Evolutionary conservation across 75 land plant genomes (phyloP).

Genomic region (Azolla pinnata): DNA sequence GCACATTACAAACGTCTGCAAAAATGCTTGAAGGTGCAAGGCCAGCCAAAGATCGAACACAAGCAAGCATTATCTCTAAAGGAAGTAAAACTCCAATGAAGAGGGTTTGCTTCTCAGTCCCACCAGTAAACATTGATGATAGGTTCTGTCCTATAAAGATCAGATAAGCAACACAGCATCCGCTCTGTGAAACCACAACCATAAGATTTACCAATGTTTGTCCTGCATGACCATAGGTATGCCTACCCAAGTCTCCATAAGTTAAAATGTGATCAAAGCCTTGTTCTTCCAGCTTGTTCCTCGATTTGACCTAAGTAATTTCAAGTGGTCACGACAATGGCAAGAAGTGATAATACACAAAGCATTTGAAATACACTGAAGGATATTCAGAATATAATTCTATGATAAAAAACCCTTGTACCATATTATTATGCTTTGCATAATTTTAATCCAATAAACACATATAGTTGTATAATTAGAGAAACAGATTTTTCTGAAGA

Average conservation of each 20-base stretch:
- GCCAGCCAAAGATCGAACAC: conserved; percentile 44
- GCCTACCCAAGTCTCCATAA: conserved; percentile 57
- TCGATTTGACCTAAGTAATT: conserved; percentile 61
- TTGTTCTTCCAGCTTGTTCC: conserved; percentile 23
- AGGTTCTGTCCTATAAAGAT: conserved; percentile 71
- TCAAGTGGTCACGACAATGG: no score
- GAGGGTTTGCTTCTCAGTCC: conserved; percentile 11
- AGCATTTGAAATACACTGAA: no score
- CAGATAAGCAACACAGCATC: conserved; percentile 65
- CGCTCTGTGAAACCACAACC: conserved; percentile 50
- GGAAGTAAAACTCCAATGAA: conserved; percentile 38
- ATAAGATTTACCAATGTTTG: conserved; percentile 43
- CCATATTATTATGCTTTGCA: no score
- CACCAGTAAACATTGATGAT: conserved; percentile 41
- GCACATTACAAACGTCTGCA: conserved; percentile 56
- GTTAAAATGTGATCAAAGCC: conserved; percentile 16
- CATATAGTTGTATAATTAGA: no score
- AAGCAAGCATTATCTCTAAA: conserved; percentile 43
- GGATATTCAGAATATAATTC: no score
- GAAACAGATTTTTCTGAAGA: no score
- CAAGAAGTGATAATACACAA: no score
- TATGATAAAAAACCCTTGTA: no score
- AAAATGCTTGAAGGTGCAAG: conserved; percentile 73
- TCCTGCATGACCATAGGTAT: conserved; percentile 37
- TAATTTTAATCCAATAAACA: no score